Evolutionary conservation across 2,329 filamentous ascomycete species (phyloP), one percentile per base, ranked within the genome.

Genomic region (Grosmannia penicillata): DNA sequence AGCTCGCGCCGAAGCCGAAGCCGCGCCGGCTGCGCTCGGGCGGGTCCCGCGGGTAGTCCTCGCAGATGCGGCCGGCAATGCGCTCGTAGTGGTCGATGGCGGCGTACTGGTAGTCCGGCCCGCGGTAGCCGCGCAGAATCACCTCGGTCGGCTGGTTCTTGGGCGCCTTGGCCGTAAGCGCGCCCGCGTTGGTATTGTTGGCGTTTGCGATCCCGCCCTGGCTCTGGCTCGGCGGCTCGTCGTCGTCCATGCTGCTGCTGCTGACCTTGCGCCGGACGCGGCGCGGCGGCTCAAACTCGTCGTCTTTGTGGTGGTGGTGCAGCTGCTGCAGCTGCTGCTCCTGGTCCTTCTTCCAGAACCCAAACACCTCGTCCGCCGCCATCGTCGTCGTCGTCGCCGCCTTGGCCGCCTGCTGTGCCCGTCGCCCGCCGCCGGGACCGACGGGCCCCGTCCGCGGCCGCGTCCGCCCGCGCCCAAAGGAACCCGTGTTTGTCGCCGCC

Each of bases 31-130:
- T 72, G 45, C 77, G 70, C 40, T 75, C 67, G 3, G 83, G 82
- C n/a, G 89, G 80, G 46, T 82, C 78, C 45, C 89, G 78, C 8
- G 86, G 76, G 58, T 96, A 96, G 59, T 95, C 87, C 61, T 96
- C 89, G 58, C 87, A 87, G 54, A 95, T 84, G 45, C 75, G 63
- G 21, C 87, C 87, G 7, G 83, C 89, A 30, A 93, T 76, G 43
- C 78, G 73, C 62, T 95, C 89, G 61, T 82, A 96, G 59, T 84
- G 83, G 48, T 82, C 77, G 49, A 96, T 78, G 25, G 86, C 86
- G 22, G 87, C 85, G 70, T 91, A 95, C 64, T 85, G 68, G 59
- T 78, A 62, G 56, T 74, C 56, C 2, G 65, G 55, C 14, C 68
- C 70, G 39, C 66, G 63, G 58, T 87, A 95, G 23, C 89, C 89